Percentiles rank a stretch among this genome's conserved stretches.
phyloP scores from a whole-genome alignment of 176 grass and related monocot species.

The Oryza longistaminata region DNA sequence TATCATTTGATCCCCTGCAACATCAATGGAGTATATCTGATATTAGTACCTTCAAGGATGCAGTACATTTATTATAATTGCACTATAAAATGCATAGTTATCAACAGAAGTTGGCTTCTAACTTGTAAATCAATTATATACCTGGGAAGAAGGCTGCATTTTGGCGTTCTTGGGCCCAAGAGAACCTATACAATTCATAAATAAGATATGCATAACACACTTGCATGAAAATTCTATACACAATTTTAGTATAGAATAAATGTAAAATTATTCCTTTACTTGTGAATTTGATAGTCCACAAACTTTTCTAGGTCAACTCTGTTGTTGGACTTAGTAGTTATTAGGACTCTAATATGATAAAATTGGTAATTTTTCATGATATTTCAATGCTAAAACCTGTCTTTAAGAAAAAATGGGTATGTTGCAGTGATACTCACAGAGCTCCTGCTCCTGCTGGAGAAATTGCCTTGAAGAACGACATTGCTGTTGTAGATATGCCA shows the following conservation, averaged over 20 bases:
- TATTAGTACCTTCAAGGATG: not conserved
- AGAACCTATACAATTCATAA: conserved; percentile 52
- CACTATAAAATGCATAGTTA: not conserved
- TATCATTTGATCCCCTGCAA: conserved; percentile 61
- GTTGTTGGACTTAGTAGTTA: not conserved
- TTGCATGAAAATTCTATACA: not conserved
- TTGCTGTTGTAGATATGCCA: conserved; percentile 68
- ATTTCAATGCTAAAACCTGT: not conserved
- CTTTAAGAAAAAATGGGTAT: not conserved
- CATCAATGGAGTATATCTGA: not conserved
- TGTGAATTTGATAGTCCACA: not conserved
- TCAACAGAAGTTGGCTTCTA: not conserved
- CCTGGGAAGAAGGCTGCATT: conserved; percentile 72
- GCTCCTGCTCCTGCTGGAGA: conserved; percentile 65
- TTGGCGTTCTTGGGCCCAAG: conserved; percentile 84
- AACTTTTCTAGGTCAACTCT: no score
- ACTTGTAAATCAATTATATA: not conserved
- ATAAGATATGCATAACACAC: not conserved
- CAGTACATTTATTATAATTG: not conserved
- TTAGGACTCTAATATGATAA: not conserved
- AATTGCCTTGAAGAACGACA: conserved; percentile 77
- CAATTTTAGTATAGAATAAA: not conserved
- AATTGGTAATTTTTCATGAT: not conserved
- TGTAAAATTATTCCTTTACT: not conserved
- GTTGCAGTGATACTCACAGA: conserved; percentile 49